Conservation (phyloP, 495 filamentous ascomycete genomes). For the Aspergillus conjunctus region DNA sequence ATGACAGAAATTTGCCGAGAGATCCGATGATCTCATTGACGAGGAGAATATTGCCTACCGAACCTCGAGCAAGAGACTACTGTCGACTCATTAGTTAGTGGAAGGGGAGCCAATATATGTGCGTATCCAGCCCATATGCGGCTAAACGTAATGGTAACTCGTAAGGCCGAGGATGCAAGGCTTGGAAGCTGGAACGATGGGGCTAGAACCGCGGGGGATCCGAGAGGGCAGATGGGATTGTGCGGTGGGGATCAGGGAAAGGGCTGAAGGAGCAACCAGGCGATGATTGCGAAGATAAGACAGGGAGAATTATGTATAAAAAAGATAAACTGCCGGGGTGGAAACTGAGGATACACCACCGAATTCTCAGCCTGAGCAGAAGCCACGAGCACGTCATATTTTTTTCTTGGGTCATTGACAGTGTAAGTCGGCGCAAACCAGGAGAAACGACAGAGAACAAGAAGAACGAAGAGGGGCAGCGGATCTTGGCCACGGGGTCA, state of each 20-base stretch:
- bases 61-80: no score
- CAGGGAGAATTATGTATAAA: background rate
- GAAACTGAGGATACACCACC: background rate
- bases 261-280: background rate
- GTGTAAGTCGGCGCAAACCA: background rate
- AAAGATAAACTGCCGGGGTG: background rate
- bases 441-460: background rate
- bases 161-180: constrained; percentile 4
- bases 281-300: background rate
- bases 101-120: background rate
- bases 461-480: background rate
- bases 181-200: constrained; percentile 7
- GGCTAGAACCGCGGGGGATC: constrained; percentile 11
- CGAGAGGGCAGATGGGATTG: background rate
- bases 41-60: background rate
- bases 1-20: background rate
- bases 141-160: constrained; percentile 8
- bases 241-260: constrained; percentile 3
- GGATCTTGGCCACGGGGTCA: constrained; percentile 10
- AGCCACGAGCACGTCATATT: background rate
- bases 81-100: no score
- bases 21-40: background rate
- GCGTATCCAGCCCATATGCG: constrained; percentile 5
- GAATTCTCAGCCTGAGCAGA: background rate
- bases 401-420: background rate